These are phyloP conservation scores for Xylariaceae sp. DNA, from an alignment of 2,329 filamentous ascomycete species.

Conservation along the genomic window DNA sequence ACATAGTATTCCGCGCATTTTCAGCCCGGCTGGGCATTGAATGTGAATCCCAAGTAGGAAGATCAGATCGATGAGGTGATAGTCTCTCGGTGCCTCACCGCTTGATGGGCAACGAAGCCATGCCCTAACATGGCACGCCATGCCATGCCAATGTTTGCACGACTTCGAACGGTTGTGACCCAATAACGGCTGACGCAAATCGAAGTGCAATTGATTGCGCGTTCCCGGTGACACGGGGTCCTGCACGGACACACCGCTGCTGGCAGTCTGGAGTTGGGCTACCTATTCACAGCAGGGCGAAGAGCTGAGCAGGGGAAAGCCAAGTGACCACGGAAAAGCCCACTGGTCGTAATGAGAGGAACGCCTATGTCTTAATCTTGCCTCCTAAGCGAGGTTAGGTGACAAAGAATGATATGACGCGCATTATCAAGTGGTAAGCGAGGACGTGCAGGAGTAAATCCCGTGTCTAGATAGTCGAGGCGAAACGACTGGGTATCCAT, in stretches of 20 bases:
- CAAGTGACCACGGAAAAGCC: not conserved
- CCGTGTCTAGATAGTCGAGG: not conserved
- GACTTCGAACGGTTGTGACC: conserved; percentile 1
- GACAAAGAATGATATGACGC: not conserved
- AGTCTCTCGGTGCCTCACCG: conserved; percentile 2
- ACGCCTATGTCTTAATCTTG: not conserved
- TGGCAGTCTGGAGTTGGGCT: not conserved
- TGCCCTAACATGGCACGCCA: not conserved
- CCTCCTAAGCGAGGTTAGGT: not conserved
- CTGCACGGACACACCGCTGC: conserved; percentile 1
- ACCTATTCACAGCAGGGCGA: not conserved
- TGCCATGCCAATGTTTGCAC: not conserved
- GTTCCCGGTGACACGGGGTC: conserved; percentile 13
- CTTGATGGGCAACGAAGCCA: conserved; percentile 1
- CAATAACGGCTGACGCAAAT: not conserved
- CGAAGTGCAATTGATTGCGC: conserved; percentile 10
- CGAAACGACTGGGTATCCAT: not conserved
- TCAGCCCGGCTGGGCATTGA: not conserved
- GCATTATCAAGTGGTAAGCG: not conserved
- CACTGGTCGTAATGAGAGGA: not conserved
- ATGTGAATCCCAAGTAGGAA: not conserved
- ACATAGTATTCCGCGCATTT: not conserved
- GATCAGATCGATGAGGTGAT: not conserved
- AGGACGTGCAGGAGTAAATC: not conserved
- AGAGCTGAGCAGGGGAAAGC: not conserved